These are phyloP conservation scores for Dioscorea zingiberensis DNA, from an alignment of 106 monocot species.

Conservation along the genomic window DNA sequence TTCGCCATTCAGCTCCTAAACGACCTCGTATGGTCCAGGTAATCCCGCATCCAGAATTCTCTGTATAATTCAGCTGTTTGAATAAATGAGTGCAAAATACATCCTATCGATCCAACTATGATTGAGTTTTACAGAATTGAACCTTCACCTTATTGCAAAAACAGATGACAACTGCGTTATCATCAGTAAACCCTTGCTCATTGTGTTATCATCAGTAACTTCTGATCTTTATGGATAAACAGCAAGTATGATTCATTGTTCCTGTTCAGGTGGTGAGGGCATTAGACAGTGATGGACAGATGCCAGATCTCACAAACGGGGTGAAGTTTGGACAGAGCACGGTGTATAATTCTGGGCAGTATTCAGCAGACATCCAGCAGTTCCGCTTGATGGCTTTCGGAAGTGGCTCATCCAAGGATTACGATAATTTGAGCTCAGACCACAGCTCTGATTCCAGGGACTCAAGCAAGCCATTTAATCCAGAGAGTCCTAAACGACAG, in stretches of 20 bases:
- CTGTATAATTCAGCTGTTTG: no score
- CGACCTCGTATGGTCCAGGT: constrained; percentile 66
- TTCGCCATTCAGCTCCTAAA: constrained; percentile 53
- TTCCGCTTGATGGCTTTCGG: constrained; percentile 28
- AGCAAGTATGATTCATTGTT: neutral
- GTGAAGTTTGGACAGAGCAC: constrained; percentile 34
- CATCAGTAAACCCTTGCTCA: no score
- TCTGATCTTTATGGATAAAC: no score
- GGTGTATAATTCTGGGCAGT: constrained; percentile 15
- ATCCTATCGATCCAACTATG: no score
- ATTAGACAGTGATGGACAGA: constrained; percentile 25
- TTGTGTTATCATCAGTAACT: no score
- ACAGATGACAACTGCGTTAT: no score
- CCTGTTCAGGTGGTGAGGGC: constrained; percentile 24
- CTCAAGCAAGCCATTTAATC: no score
- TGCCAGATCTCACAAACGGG: constrained; percentile 29
- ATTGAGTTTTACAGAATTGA: no score
- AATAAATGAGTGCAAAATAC: no score
- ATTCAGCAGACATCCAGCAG: constrained; percentile 18
- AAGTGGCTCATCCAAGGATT: constrained; percentile 9
- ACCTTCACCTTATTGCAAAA: no score
- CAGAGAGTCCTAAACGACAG: no score
- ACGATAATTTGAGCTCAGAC: constrained; percentile 9
- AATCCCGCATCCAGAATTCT: neutral
- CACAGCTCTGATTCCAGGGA: constrained; percentile 11